Evolutionary conservation across 805 yeast species (phyloP), one percentile per base, ranked within the genome.

Genomic region (Vanderwaltozyma tropicalis): DNA sequence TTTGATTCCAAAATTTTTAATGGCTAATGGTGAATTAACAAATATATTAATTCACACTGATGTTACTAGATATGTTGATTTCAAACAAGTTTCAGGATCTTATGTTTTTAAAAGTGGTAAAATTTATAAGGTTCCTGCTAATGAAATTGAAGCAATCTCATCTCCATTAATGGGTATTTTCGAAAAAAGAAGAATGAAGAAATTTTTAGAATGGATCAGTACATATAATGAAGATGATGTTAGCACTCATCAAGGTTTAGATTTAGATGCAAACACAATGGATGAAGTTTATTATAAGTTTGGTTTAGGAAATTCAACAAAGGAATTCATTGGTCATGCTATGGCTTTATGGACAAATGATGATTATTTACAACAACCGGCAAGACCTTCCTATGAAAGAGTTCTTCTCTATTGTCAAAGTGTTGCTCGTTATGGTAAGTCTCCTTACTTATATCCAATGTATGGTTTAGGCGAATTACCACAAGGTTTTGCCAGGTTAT

Each of bases 261-360:
- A 89, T 58, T 71, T 92, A 48, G 96, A 89, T 62, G 72, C 69
- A 45, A 81, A 80, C 60, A 82, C 96, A 37, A 89, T 88, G 89
- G 85, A 84, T 47, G 95, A 86, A 52, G 80, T 92, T 25, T 92
- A 82, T 62, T 72, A 74, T 55, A 80, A 89, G 59, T 92, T 79
- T 55, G 95, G 97, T 6, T 73, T 92, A 38, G 96, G 92, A 52
- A 73, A 75, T 39, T 95, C 96, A 26, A 88, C 97, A 16, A 81
- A 85, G 56, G 97, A 92, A 61, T 92, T 92, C 54, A 84, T 94
- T 48, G 98, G 98, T 30, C 98, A 92, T 62, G 94, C 98, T 4
- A 92, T 92, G 98, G 98, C 96, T 11, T 72, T 92, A 43, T 88
- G 95, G 81, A 74, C 92, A 15, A 88, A 85, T 53, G 98, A 92